Evolutionary conservation across 306 rosid genomes (phyloP).

Genomic region (Pueraria montana): DNA sequence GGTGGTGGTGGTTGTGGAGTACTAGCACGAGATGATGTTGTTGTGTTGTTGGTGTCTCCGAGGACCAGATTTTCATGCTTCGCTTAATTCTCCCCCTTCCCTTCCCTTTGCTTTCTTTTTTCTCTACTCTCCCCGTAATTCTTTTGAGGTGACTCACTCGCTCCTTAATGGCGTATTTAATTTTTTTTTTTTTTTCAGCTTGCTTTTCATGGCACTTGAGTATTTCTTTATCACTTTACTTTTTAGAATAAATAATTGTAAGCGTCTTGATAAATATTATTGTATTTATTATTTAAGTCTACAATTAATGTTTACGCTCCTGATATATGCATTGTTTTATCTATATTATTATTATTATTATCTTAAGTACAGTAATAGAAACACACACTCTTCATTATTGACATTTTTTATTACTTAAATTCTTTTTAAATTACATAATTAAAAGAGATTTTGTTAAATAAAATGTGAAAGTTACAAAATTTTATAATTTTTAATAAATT

Average conservation of each 20-base stretch:
- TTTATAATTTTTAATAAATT: too few relatives aligned
- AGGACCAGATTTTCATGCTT: constrained; percentile 63
- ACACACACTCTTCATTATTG: too few relatives aligned
- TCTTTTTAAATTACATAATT: too few relatives aligned
- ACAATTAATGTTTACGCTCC: constrained; percentile 9
- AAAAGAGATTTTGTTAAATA: too few relatives aligned
- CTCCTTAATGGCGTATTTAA: not conserved
- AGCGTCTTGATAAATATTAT: not conserved
- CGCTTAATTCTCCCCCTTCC: not conserved
- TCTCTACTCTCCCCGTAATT: not conserved
- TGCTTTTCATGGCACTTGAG: not conserved
- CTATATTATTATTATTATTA: not conserved
- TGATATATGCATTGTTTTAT: not conserved
- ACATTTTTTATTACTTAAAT: too few relatives aligned
- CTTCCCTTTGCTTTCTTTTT: not conserved
- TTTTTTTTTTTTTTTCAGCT: not conserved
- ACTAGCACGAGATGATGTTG: not conserved
- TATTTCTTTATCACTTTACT: not conserved
- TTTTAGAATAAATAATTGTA: not conserved
- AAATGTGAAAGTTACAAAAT: too few relatives aligned
- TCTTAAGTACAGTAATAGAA: too few relatives aligned
- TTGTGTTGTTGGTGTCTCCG: constrained; percentile 27
- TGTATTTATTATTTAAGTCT: not conserved
- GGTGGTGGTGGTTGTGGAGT: constrained; percentile 16
- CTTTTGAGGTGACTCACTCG: not conserved